Base-by-base conservation (phyloP, 805 yeast genomes). In the Grigorovia humatica region DNA sequence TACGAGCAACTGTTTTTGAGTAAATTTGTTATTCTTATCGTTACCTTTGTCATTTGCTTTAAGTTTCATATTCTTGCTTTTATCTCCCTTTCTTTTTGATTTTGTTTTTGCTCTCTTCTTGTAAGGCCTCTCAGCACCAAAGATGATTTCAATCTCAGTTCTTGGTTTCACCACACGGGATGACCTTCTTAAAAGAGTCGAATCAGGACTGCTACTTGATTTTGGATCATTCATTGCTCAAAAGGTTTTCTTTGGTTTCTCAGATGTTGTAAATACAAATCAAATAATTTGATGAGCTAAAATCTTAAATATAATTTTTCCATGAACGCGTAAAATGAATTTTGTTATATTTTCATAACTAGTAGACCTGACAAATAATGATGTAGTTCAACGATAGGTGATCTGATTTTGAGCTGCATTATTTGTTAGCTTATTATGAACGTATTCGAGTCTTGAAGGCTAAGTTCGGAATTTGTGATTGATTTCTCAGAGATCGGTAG, bases 81-180 rank as follows among this genome's bases (percentile, higher is more conserved):
- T 48, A 47, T 50, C 51, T 44, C 47, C 48, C 51, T 19, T 54
- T 49, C 35, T 51, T 50, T 54, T 55, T 12, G 48, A 17, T 41
- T 49, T 44, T 23, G 48, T 49, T 11, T 43, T 44, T 18, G 52
- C 55, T 43, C 55, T 50, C 40, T 54, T 53, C 43, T 43, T 48
- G 38, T 48, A 46, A 12, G 55, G 46, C 13, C 43, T 43, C 29
- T 54, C 59, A 29, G 60, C 60, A 40, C 55, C 60, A 46, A 54
- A 54, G 19, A 52, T 56, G 15, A 51, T 50, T 19, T 57, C 55
- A 23, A 56, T 47, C 42, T 58, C 59, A 7, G 54, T 44, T 51
- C 59, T 61, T 40, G 62, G 58, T 46, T 55, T 54, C 17, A 52
- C 57, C 9, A 59, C 59, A 54, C 66, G 61, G 23, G 55, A 53